Percentiles rank a stretch among this genome's conserved stretches.
phyloP scores from a whole-genome alignment of 1,139 yeast genomes.

The Pichia norvegensis region DNA sequence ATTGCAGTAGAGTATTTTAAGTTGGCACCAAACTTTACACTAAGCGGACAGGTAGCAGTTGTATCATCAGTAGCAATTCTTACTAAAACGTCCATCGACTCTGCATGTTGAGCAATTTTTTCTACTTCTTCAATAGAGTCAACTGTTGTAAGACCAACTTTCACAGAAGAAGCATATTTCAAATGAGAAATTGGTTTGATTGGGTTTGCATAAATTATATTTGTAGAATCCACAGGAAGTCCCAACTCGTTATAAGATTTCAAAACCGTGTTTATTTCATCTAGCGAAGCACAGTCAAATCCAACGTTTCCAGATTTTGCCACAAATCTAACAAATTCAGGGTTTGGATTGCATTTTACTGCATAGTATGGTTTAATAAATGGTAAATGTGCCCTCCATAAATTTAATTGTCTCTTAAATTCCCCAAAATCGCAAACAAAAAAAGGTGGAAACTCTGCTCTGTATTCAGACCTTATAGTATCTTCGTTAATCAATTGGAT shows the following conservation, averaged over 20 bases:
- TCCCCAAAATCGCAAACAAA: constrained; percentile 82
- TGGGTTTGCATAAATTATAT: constrained; percentile 86
- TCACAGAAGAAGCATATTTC: constrained; percentile 52
- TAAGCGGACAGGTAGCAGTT: constrained; percentile 76
- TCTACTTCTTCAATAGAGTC: constrained; percentile 81
- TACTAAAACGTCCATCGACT: constrained; percentile 46
- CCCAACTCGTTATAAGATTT: constrained; percentile 15
- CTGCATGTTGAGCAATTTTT: constrained; percentile 67
- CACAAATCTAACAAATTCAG: constrained; percentile 49
- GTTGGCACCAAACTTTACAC: constrained; percentile 85
- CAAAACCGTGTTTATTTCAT: constrained; percentile 67
- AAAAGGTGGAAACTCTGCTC: constrained; percentile 66
- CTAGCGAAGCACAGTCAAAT: constrained; percentile 91
- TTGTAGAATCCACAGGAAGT: constrained; percentile 47
- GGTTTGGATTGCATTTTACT: constrained; percentile 84
- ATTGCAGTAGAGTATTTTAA: constrained; percentile 47
- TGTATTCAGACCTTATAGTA: not conserved
- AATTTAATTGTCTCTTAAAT: constrained; percentile 47
- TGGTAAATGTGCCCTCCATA: constrained; percentile 64
- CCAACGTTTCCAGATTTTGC: constrained; percentile 53
- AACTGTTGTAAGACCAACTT: constrained; percentile 72
- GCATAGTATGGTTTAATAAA: constrained; percentile 82
- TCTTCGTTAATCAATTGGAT: not conserved
- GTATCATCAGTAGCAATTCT: constrained; percentile 90
- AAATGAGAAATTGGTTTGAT: constrained; percentile 80